Base-by-base conservation (phyloP, 1,284 basidiomycete genomes). In the Phellopilus nigrolimitatus region DNA sequence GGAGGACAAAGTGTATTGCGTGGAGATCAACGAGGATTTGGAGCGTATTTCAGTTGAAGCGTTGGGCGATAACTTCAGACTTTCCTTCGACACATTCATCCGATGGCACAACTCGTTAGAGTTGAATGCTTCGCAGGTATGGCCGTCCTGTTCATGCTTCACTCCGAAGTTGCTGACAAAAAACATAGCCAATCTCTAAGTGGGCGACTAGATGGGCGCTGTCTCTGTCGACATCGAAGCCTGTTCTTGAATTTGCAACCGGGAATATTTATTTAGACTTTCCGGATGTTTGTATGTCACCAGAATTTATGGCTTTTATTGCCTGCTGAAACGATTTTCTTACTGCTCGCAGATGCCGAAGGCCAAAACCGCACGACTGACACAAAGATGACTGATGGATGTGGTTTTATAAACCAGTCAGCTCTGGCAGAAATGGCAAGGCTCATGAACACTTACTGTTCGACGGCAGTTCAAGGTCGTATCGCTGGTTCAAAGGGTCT, bases 381-480 rank as follows among this genome's bases (percentile, higher is more conserved):
- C 19, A 72, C 78, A 51, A 72, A 77, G 13, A 74, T 84, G 62
- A 89, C 87, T 0, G 86, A 89, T 60, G 86, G 86, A 0, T 84
- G 80, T 62, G 85, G 86, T 0, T 77, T 73, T 40, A 82, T 88
- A 39, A 89, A 86, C 60, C 72, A 71, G 3, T 70, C 78, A 0
- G 82, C 76, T 3, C 22, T 51, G 36, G n/a, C 13, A 33, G 10
- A 9, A 15, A 31, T 85, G 13, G 75, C 72, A 6, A 60, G 64
- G 10, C 61, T 61, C 0, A 63, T 83, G 47, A 64, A 68, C 10
- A 73, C 61, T 1, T 66, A 55, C 13, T 67, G 74, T 4, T 80
- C 79, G 0, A 76, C 76, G n/a, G 85, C 81, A 1, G 69, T 87
- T 0, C 87, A 88, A 60, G 86, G 78, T 0, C 75, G 86, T 2